Conservation (phyloP, 2,329 filamentous ascomycete genomes). For the Colletotrichum lindemuthianum region DNA sequence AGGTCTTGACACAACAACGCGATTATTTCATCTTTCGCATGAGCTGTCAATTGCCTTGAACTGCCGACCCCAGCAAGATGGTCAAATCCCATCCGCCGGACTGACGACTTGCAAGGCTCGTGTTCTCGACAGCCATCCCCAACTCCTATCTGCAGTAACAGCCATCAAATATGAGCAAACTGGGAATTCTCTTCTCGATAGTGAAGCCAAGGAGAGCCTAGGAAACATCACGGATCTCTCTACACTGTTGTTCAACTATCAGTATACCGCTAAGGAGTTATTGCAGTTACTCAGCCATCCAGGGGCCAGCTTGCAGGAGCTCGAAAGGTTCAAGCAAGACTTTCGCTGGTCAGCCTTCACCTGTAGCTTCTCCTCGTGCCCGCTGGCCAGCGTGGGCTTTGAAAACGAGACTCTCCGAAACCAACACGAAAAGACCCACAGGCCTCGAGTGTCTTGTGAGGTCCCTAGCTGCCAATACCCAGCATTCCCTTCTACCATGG, state of each 20-base stretch:
- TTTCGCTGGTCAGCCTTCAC: not conserved
- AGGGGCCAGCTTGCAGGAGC: not conserved
- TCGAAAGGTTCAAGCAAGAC: not conserved
- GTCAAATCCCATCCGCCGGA: too few species aligned
- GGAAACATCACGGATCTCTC: not conserved
- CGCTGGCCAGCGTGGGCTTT: not conserved
- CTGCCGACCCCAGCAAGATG: not conserved
- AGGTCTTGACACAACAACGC: not conserved
- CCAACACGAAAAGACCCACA: not conserved
- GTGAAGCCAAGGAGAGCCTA: not conserved
- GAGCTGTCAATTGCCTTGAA: not conserved
- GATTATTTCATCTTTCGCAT: not conserved
- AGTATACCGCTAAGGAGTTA: not conserved
- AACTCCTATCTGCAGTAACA: not conserved
- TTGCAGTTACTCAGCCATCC: not conserved
- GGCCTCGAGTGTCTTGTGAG: not conserved
- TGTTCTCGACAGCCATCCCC: not conserved
- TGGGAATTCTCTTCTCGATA: fast-evolving
- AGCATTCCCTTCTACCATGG: not conserved
- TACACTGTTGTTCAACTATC: not conserved
- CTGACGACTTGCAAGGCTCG: not conserved
- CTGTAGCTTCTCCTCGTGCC: not conserved
- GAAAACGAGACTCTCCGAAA: not conserved
- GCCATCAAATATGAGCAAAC: not conserved
- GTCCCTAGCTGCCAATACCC: not conserved